Base-by-base conservation (phyloP, 805 yeast genomes). In the Nakazawaea populi region DNA sequence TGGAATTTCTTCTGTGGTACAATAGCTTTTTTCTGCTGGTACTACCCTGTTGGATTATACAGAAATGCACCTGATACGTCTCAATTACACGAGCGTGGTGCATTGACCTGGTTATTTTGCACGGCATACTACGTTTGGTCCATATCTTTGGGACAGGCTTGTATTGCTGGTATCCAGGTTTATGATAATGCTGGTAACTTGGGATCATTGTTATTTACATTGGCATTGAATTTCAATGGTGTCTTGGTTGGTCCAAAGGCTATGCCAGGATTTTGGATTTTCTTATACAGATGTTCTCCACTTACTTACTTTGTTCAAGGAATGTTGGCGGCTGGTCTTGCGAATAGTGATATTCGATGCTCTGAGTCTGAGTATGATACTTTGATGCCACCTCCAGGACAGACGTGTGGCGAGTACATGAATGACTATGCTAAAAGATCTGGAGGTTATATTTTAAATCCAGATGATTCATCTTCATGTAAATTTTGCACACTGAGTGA, bases 241-340 rank as follows among this genome's bases (percentile, higher is more conserved):
- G 84, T 85, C 51, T 70, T 83, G 53, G 88, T 83, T 60, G 79
- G 82, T 14, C 68, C 68, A 6, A 40, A 54, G 3, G 67, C 73
- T 48, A 76, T 87, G 83, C 94, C 95, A 10, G 82, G 87, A 1
- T 88, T 88, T 72, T 88, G 95, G 95, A 81, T 78, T 44, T 88
- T 85, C 64, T 85, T 88, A 90, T 83, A 86, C 77, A 77, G 85
- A 57, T 74, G 73, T 24, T 83, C 88, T 29, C 95, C 87, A 8
- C 76, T 77, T 66, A 85, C 92, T 1, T 88, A 88, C 61, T 79
- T 84, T 63, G 70, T 87, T 52, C 81, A 79, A 55, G 72, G 79
- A 48, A 70, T 85, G 54, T 69, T 82, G 42, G 72, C 69, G 29
- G 67, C 62, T 32, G 72, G 75, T 48, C 68, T 75, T 57, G 83